Conservation (phyloP, 371 early-diverging fungal genomes). For the Lichtheimia corymbifera region DNA sequence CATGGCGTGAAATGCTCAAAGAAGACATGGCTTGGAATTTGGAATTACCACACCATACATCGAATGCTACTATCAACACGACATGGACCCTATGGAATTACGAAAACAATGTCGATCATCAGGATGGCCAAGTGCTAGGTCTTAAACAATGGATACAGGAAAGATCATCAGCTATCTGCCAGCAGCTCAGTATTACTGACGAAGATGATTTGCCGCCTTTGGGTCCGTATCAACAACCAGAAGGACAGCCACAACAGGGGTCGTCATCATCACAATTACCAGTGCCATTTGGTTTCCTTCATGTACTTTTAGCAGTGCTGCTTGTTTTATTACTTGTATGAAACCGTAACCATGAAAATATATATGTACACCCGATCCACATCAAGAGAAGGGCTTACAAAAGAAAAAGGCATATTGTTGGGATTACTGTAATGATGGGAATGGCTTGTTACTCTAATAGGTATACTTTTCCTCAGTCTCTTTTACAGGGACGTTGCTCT, state of each 20-base stretch:
- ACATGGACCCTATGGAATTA: slow-evolving; percentile 48
- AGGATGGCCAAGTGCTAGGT: slow-evolving; percentile 28
- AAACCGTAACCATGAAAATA: too few species aligned
- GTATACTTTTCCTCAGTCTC: slow-evolving; percentile 7
- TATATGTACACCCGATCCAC: too few species aligned
- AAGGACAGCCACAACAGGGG: background rate
- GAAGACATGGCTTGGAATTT: slow-evolving; percentile 52
- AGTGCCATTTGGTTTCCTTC: too few species aligned
- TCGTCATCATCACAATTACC: too few species aligned
- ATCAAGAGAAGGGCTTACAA: background rate
- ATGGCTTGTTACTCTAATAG: background rate
- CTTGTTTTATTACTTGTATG: too few species aligned
- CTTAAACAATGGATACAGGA: slow-evolving; percentile 29
- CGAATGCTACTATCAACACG: slow-evolving; percentile 26
- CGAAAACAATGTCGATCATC: slow-evolving; percentile 31
- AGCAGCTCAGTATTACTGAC: slow-evolving; percentile 36
- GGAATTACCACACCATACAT: slow-evolving; percentile 29
- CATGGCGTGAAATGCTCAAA: slow-evolving; percentile 43
- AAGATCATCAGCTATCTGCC: slow-evolving; percentile 23
- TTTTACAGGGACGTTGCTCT: slow-evolving; percentile 12
- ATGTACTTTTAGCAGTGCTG: too few species aligned
- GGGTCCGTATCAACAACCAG: slow-evolving; percentile 19
- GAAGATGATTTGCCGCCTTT: slow-evolving; percentile 33
- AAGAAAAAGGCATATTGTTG: background rate
- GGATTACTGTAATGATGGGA: background rate